A percentile compares a stretch with the other conserved stretches of the same genome.
Conservation (phyloP, 768 basidiomycete species). For the Agaricus subrufescens region DNA sequence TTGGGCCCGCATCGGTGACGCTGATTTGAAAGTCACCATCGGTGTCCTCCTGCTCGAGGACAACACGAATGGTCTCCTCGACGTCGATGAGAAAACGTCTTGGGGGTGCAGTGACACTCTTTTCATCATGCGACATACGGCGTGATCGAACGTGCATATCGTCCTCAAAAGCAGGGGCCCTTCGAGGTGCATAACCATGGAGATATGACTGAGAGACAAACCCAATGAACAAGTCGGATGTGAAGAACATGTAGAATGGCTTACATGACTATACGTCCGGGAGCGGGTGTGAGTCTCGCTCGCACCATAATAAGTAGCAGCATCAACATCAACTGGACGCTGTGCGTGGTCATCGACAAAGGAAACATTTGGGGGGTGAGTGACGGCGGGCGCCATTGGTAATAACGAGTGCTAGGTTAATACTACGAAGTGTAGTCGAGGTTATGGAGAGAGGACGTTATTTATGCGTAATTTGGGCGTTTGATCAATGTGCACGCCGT, state of each 20-base stretch:
- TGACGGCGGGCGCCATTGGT: slow-evolving; percentile 60
- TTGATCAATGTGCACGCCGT: background rate
- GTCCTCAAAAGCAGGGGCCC: slow-evolving; percentile 68
- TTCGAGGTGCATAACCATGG: slow-evolving; percentile 70
- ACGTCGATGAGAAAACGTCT: slow-evolving; percentile 95
- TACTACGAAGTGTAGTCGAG: slow-evolving; percentile 9
- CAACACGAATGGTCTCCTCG: slow-evolving; percentile 94
- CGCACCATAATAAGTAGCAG: slow-evolving; percentile 79
- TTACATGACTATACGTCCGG: slow-evolving; percentile 84
- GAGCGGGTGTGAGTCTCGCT: slow-evolving; percentile 75
- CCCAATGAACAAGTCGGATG: slow-evolving; percentile 11
- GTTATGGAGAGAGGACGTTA: slow-evolving; percentile 8
- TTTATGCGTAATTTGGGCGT: background rate
- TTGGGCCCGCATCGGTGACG: slow-evolving; percentile 93
- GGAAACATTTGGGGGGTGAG: slow-evolving; percentile 58
- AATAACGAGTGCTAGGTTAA: background rate
- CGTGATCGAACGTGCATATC: slow-evolving; percentile 71
- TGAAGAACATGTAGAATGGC: slow-evolving; percentile 19
- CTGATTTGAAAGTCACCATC: slow-evolving; percentile 97
- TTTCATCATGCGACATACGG: slow-evolving; percentile 91
- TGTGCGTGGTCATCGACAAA: slow-evolving; percentile 61
- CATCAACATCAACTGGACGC: slow-evolving; percentile 55
- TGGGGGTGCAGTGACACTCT: slow-evolving; percentile 73
- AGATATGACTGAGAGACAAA: slow-evolving; percentile 51
- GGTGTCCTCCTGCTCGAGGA: slow-evolving; percentile 97